Conservation (phyloP, 441 rosid species). For the Erodium trifolium region DNA sequence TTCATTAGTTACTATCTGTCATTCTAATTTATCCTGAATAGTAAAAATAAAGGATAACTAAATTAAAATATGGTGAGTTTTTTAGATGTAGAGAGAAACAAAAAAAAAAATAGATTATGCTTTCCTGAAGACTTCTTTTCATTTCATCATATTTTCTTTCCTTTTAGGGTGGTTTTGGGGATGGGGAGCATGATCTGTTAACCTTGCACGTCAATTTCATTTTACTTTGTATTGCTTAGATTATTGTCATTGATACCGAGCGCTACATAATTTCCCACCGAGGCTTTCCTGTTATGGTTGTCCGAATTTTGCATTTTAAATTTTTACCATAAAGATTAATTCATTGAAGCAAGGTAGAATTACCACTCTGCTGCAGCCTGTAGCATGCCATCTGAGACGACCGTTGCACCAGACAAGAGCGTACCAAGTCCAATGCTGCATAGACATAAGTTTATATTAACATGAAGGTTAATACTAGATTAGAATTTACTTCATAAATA, state of each 20-base stretch:
- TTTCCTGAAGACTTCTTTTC: background rate
- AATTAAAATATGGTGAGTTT: too few species aligned
- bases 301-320: background rate
- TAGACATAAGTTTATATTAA: constrained; percentile 8
- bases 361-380: constrained; percentile 99
- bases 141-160: background rate
- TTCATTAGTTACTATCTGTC: too few species aligned
- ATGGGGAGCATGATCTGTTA: background rate
- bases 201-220: background rate
- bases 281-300: background rate
- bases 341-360: constrained; percentile 9
- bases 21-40: too few species aligned
- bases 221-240: too few species aligned
- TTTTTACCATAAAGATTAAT: background rate
- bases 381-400: constrained; percentile 95
- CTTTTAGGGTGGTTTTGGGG: background rate
- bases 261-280: too few species aligned
- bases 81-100: too few species aligned
- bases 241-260: background rate
- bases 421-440: constrained; percentile 96
- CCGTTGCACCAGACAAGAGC: constrained; percentile 85
- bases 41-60: too few species aligned
- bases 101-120: too few species aligned
- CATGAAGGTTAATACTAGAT: background rate
- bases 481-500: background rate